Base-by-base conservation (phyloP, 1,139 yeast species). In the Suhomyces choctaworum region DNA sequence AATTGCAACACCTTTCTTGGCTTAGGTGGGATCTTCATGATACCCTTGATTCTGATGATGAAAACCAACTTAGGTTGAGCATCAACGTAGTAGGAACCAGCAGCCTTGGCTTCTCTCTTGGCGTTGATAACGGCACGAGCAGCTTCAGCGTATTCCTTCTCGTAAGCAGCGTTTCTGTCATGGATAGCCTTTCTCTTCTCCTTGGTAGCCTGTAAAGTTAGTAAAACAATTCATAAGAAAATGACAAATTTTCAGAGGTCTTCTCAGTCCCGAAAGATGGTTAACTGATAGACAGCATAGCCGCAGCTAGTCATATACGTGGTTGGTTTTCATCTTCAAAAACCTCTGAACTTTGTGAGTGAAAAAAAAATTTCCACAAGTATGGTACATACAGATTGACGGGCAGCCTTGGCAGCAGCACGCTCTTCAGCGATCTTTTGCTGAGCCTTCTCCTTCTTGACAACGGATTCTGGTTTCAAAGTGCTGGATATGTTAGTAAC, bases 211-310 rank as follows among this genome's bases (percentile, higher is more conserved):
- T 84, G 60, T 34, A 34, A 16, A 44, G 73, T 71, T 70, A 71
- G 76, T 70, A 40, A 15, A 31, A 22, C 21, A 25, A 23, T 28
- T 34, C 27, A 41, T 27, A 15, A 19, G 21, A 25, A 34, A 21
- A 8, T 17, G n/a, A n/a, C n/a, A n/a, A n/a, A n/a, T 17, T 6
- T 17, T 6, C 20, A 17, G 20, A 17, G 20, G 32, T 48, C 50
- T 66, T 60, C 62, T 89, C 97, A 89, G 97, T 73, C 96, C 95
- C 95, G 97, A 89, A 89, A 89, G 97, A 89, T 89, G 97, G 97
- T 89, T 88, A 82, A 83, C 84, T 28, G 76, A 80, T 82, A 67
- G 90, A 87, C 96, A 82, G 66, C 96, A 89, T 83, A 59, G 96
- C 88, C 77, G 58, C 52, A 65, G 87, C 94, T 84, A 83, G 94